Evolutionary conservation across 2,329 filamentous ascomycete species (phyloP).

Genomic region (Monosporascus sp.): DNA sequence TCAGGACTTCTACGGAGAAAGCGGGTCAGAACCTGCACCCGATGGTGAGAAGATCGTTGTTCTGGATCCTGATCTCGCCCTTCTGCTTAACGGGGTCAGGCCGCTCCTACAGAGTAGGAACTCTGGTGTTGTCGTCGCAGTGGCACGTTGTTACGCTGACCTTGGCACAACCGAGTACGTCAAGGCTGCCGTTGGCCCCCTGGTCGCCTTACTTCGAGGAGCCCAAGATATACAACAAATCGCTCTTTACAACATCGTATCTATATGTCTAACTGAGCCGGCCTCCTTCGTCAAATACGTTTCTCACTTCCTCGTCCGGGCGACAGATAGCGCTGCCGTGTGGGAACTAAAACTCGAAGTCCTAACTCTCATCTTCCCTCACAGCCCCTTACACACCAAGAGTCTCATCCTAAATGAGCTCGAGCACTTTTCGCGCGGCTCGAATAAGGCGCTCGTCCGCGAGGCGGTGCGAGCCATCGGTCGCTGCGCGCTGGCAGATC

Average conservation of each 20-base stretch:
- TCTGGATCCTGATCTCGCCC: constrained; percentile 74
- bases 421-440: constrained; percentile 80
- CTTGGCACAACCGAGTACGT: constrained; percentile 77
- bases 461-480: constrained; percentile 92
- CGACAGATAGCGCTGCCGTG: constrained; percentile 71
- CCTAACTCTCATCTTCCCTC: constrained; percentile 83
- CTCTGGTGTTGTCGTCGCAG: constrained; percentile 83
- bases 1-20: constrained; percentile 79
- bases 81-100: constrained; percentile 73
- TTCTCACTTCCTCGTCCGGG: constrained; percentile 81
- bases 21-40: constrained; percentile 38
- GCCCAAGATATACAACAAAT: constrained; percentile 84
- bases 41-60: constrained; percentile 52
- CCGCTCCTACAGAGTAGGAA: constrained; percentile 90
- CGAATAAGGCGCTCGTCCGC: constrained; percentile 70
- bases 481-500: constrained; percentile 78
- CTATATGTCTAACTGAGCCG: constrained; percentile 75
- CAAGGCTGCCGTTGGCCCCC: constrained; percentile 68
- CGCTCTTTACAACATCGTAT: constrained; percentile 89
- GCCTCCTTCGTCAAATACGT: constrained; percentile 81
- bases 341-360: constrained; percentile 92
- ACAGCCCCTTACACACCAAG: constrained; percentile 69
- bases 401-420: constrained; percentile 86
- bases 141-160: constrained; percentile 78
- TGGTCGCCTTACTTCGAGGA: constrained; percentile 79